A percentile compares a stretch with the other conserved stretches of the same genome.
Evolutionary conservation across 2,329 filamentous ascomycete species (phyloP).

Genomic region (Cladophialophora exuberans): DNA sequence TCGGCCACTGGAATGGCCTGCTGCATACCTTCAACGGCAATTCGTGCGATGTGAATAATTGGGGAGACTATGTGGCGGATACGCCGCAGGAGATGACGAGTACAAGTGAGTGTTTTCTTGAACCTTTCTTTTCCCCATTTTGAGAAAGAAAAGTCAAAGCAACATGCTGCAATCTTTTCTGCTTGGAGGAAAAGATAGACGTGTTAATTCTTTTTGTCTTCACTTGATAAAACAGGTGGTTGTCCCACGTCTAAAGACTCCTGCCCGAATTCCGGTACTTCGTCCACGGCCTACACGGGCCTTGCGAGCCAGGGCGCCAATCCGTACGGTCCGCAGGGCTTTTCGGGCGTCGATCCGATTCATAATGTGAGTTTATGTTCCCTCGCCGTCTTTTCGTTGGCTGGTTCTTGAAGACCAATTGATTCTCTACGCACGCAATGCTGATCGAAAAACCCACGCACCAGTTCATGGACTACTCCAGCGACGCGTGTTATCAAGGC

Average conservation of each 20-base stretch:
- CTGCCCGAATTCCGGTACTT: constrained; percentile 45
- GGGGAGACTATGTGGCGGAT: constrained; percentile 49
- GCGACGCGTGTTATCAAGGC: constrained; percentile 57
- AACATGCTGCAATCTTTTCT: too few relatives aligned
- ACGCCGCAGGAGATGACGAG: constrained; percentile 56
- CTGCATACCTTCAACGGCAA: constrained; percentile 50
- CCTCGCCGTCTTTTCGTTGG: not conserved
- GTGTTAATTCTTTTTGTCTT: not conserved
- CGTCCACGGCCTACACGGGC: constrained; percentile 12
- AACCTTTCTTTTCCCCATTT: not conserved
- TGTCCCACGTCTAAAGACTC: constrained; percentile 57
- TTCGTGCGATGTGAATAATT: constrained; percentile 39
- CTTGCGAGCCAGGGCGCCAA: constrained; percentile 10
- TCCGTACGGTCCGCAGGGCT: constrained; percentile 31
- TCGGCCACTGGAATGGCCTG: constrained; percentile 52
- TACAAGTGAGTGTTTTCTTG: constrained; percentile 41
- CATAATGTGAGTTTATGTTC: constrained; percentile 44
- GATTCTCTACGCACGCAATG: not conserved
- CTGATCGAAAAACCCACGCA: not conserved
- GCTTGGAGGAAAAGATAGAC: not conserved
- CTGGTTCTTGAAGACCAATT: not conserved
- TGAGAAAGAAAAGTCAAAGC: too few relatives aligned
- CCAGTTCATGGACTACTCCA: constrained; percentile 61
- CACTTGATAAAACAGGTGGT: constrained; percentile 42
- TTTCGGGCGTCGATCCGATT: constrained; percentile 54